phyloP scores from a whole-genome alignment of 495 filamentous ascomycete species.

The Penicillium canescens region DNA sequence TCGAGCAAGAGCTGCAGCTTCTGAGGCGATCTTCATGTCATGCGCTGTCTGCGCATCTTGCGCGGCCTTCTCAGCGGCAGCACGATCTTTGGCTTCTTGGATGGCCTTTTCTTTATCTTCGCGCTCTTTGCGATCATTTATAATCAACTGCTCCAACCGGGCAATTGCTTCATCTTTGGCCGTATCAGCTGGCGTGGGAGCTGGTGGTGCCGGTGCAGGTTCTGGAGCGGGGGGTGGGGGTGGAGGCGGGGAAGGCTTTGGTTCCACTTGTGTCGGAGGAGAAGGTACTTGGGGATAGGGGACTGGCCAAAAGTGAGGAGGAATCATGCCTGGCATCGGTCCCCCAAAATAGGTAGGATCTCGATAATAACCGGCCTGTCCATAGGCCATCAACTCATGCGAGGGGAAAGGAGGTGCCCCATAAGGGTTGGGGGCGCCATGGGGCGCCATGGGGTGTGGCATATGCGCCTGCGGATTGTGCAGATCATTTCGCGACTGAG shows the following conservation, averaged over 20 bases:
- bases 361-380: slow-evolving; percentile 45
- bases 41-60: slow-evolving; percentile 50
- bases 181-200: slow-evolving; percentile 25
- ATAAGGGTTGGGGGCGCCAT: slow-evolving; percentile 33
- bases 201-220: slow-evolving; percentile 14
- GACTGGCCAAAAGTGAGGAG: slow-evolving; percentile 32
- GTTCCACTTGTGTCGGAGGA: slow-evolving; percentile 30
- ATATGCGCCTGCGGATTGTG: slow-evolving; percentile 34
- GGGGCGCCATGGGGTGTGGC: slow-evolving; percentile 29
- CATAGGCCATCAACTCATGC: slow-evolving; percentile 55
- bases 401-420: slow-evolving; percentile 29
- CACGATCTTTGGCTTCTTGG: slow-evolving; percentile 39
- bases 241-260: slow-evolving; percentile 20
- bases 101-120: slow-evolving; percentile 46
- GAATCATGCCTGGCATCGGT: slow-evolving; percentile 39
- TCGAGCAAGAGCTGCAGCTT: slow-evolving; percentile 43
- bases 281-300: slow-evolving; percentile 37
- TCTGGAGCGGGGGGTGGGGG: slow-evolving; percentile 11
- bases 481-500: slow-evolving; percentile 30
- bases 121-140: slow-evolving; percentile 48
- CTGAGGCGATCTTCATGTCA: slow-evolving; percentile 40
- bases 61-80: slow-evolving; percentile 52
- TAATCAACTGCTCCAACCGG: slow-evolving; percentile 51
- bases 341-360: slow-evolving; percentile 36
- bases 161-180: slow-evolving; percentile 54